Base-by-base conservation (phyloP, 257 asterid genomes). In the Agastache rugosa region DNA sequence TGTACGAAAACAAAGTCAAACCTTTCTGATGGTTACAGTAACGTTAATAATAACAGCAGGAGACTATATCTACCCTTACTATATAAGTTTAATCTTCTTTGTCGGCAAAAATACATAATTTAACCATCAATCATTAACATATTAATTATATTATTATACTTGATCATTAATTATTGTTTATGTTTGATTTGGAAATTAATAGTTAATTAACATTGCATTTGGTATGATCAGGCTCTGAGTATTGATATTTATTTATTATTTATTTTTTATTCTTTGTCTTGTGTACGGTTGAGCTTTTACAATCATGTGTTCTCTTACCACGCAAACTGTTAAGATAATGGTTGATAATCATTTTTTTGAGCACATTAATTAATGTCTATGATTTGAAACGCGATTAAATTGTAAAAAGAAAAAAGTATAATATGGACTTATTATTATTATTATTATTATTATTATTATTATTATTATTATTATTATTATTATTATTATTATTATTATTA, bases 31-130 rank as follows among this genome's bases (percentile, higher is more conserved):
- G 71, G 71, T 58, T 73, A 66, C 75, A 15, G 42, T 60, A 37
- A 37, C 27, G 73, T 41, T 59, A 59, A 23, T 15, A 59, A 47
- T 45, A 48, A 56, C 58, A 19, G 29, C 67, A 47, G 65, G 39
- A 77, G 19, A 39, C 27, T 35, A 44, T 16, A 67, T 67, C 67
- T 39, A 41, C 75, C 61, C 47, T 64, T 45, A 19, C 15, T 23
- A n/a, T 34, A 19, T 72, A 45, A 58, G 66, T n/a, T 45, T 71
- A 53, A 63, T 71, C 77, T 53, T 23, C 29, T 14, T 16, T 62
- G 83, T 67, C 79, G 83, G 76, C 79, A 73, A 67, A 73, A 67
- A 55, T 53, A 51, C 45, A 41, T 50, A 41, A 55, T 19, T 54
- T 10, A 74, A 74, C 6, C 25, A 16, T 22, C 59, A 58, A 72